Percentiles rank a stretch among this genome's conserved stretches.
Evolutionary conservation across 2,329 filamentous ascomycete genomes (phyloP).

Genomic region (Epichloe gansuensis): DNA sequence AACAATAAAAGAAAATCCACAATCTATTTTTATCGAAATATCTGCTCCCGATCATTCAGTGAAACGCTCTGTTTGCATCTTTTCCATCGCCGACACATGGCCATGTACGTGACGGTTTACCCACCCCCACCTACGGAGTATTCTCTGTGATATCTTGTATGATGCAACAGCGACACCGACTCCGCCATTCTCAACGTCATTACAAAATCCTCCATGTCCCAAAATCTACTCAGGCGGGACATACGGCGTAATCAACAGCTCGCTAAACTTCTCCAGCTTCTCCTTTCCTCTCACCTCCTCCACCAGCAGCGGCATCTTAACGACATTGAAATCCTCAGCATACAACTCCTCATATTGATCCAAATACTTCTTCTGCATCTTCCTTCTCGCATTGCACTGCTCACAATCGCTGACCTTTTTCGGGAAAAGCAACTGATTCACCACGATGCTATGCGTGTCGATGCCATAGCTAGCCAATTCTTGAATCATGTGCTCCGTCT

Average conservation of each 20-base stretch:
- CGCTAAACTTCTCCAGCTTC: constrained; percentile 77
- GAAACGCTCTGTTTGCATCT: too few relatives aligned
- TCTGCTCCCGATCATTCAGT: neutral
- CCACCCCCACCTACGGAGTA: too few relatives aligned
- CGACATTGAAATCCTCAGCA: constrained; percentile 90
- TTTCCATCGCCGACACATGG: too few relatives aligned
- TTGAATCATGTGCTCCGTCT: constrained; percentile 99
- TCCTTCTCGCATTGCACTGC: constrained; percentile 84
- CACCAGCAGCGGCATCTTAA: constrained; percentile 91
- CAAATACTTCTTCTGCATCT: constrained; percentile 99
- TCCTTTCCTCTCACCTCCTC: constrained; percentile 96
- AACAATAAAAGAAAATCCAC: neutral
- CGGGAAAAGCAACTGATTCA: constrained; percentile 94
- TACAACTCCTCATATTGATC: constrained; percentile 98
- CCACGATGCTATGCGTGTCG: constrained; percentile 93
- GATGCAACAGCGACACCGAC: neutral
- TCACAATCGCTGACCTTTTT: constrained; percentile 75
- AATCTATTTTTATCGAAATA: neutral
- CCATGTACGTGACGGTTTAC: too few relatives aligned
- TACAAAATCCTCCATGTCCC: neutral
- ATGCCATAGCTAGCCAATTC: constrained; percentile 87
- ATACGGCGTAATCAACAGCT: constrained; percentile 69
- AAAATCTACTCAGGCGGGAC: constrained; percentile 44
- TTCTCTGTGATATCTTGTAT: neutral
- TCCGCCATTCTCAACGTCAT: neutral